Evolutionary conservation across 2,329 filamentous ascomycete species (phyloP).

Genomic region (Trematosphaeria pertusa): DNA sequence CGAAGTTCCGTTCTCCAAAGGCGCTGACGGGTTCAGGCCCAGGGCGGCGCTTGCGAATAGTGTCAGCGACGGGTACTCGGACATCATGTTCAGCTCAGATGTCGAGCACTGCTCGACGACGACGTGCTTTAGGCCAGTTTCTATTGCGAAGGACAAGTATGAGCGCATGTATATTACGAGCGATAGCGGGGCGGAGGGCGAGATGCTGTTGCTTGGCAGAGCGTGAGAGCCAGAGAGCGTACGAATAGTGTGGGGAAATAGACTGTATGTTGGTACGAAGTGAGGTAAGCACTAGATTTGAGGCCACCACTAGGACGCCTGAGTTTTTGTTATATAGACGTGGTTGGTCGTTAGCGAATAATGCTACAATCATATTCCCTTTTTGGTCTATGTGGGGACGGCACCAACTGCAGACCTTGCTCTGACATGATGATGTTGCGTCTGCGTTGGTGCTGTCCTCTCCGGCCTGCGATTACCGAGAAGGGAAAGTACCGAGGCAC

Average conservation of each 20-base stretch:
- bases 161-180: slow-evolving; percentile 40
- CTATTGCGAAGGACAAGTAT: slow-evolving; percentile 30
- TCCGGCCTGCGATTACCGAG: no score
- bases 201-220: slow-evolving; percentile 34
- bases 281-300: not conserved
- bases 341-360: no score
- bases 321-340: no score
- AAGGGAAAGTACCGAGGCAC: slow-evolving; percentile 2
- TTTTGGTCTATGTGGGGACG: no score
- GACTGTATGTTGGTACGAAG: not conserved
- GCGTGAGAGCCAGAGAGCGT: slow-evolving; percentile 9
- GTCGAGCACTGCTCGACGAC: slow-evolving; percentile 34
- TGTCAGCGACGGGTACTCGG: slow-evolving; percentile 21
- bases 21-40: slow-evolving; percentile 18
- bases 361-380: no score
- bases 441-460: no score
- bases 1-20: slow-evolving; percentile 26
- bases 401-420: no score
- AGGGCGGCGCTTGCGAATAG: slow-evolving; percentile 14
- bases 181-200: slow-evolving; percentile 35
- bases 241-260: not conserved
- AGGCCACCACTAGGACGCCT: no score
- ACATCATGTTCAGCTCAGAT: slow-evolving; percentile 33
- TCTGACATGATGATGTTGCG: no score
- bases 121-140: slow-evolving; percentile 38